phyloP scores from a whole-genome alignment of 306 rosid genomes.

The Potentilla sterilis region DNA sequence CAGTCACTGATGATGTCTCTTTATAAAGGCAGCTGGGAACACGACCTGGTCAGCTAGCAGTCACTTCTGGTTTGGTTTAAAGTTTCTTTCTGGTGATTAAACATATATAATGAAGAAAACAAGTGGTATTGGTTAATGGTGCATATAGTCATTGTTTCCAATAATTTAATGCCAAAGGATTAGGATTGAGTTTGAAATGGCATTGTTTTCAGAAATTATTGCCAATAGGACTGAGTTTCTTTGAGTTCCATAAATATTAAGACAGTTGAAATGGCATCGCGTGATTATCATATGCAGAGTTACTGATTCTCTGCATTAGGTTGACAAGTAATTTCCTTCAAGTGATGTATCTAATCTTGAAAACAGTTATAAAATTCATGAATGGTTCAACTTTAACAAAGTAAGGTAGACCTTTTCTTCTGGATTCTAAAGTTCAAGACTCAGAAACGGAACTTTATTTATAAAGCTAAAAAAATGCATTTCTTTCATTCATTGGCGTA shows the following conservation, averaged over 20 bases:
- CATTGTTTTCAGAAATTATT: neutral
- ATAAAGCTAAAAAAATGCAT: no score
- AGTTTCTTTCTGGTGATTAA: constrained; percentile 1
- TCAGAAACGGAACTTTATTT: neutral
- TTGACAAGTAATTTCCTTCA: neutral
- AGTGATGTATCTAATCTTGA: no score
- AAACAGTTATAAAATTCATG: neutral
- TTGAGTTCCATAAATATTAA: neutral
- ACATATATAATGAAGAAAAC: neutral
- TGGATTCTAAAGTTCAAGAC: neutral
- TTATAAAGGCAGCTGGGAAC: neutral
- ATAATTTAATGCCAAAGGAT: neutral
- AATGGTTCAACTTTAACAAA: neutral
- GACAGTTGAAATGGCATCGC: neutral
- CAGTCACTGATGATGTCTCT: neutral
- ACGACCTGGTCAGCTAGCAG: constrained; percentile 23
- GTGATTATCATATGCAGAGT: neutral
- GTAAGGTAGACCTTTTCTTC: neutral
- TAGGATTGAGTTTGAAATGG: neutral
- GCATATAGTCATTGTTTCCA: constrained; percentile 2
- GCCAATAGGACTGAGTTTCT: neutral
- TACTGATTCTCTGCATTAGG: no score
- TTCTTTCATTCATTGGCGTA: no score
- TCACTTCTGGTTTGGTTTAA: constrained; percentile 3
- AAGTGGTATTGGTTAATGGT: neutral